Conservation (phyloP, 2,329 filamentous ascomycete species). For the Fusarium haematococcum region DNA sequence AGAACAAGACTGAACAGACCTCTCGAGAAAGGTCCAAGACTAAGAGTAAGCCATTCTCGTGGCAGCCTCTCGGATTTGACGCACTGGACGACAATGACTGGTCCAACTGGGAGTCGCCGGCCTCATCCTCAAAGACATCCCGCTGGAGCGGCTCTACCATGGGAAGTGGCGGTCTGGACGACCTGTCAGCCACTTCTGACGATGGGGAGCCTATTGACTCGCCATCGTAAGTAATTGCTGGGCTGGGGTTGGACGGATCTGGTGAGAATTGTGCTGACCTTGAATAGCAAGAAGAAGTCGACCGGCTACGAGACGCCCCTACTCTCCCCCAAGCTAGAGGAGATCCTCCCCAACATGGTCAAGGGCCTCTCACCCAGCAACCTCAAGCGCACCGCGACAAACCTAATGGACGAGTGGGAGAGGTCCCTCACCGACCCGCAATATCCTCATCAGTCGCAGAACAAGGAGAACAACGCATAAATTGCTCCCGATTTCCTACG, state of each 20-base stretch:
- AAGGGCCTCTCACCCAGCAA: conserved; percentile 80
- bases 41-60: conserved; percentile 68
- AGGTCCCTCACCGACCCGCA: conserved; percentile 59
- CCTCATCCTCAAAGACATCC: conserved; percentile 62
- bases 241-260: not conserved
- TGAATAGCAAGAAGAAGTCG: conserved; percentile 49
- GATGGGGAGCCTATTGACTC: conserved; percentile 59
- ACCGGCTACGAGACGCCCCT: conserved; percentile 47
- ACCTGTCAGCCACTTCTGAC: conserved; percentile 61
- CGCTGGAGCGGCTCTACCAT: conserved; percentile 74
- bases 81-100: conserved; percentile 71
- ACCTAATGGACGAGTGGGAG: conserved; percentile 93
- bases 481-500: conserved; percentile 14
- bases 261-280: conserved; percentile 17
- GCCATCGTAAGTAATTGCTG: conserved; percentile 59
- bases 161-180: conserved; percentile 54
- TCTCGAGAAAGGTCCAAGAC: conserved; percentile 53
- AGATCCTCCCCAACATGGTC: conserved; percentile 76
- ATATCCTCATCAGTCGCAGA: conserved; percentile 37
- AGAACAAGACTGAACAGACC: conserved; percentile 45
- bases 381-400: conserved; percentile 84
- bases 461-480: conserved; percentile 51
- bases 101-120: conserved; percentile 72
- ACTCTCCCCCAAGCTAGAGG: conserved; percentile 60
- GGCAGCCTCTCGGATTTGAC: conserved; percentile 69